Evolutionary conservation across 2,329 filamentous ascomycete species (phyloP).

Genomic region (Trichoderma sp.): DNA sequence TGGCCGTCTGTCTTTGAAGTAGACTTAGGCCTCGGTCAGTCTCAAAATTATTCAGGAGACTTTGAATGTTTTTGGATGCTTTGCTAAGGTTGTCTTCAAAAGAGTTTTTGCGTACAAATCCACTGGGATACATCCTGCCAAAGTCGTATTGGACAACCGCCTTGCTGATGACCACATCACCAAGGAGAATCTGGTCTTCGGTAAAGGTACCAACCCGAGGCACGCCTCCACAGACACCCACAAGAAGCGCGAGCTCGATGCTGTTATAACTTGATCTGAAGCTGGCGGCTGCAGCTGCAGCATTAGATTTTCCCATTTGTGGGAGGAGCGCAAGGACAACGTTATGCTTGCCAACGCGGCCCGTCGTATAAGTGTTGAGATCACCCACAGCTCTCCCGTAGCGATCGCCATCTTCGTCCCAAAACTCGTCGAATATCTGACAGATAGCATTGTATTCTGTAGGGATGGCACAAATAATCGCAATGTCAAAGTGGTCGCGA

Average conservation of each 20-base stretch:
- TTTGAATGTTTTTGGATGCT: slow-evolving; percentile 28
- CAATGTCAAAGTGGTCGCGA: slow-evolving; percentile 16
- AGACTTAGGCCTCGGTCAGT: slow-evolving; percentile 16
- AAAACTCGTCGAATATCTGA: slow-evolving; percentile 21
- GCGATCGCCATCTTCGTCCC: slow-evolving; percentile 17
- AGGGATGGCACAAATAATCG: slow-evolving; percentile 19
- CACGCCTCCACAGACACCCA: slow-evolving; percentile 39
- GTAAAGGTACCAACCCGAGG: slow-evolving; percentile 21
- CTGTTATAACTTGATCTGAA: slow-evolving; percentile 33
- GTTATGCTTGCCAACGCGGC: slow-evolving; percentile 26
- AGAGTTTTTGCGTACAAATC: slow-evolving; percentile 27
- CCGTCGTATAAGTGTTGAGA: slow-evolving; percentile 25
- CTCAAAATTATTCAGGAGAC: slow-evolving; percentile 26
- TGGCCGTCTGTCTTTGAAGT: slow-evolving; percentile 14
- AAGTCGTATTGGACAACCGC: slow-evolving; percentile 32
- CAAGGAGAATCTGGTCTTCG: slow-evolving; percentile 27
- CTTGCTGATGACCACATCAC: slow-evolving; percentile 34
- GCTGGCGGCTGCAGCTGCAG: slow-evolving; percentile 27
- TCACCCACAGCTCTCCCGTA: slow-evolving; percentile 20
- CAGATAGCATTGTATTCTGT: slow-evolving; percentile 19
- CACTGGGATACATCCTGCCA: slow-evolving; percentile 25
- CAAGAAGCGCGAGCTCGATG: slow-evolving; percentile 35
- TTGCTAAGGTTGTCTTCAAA: slow-evolving; percentile 27
- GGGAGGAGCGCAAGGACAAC: slow-evolving; percentile 29
- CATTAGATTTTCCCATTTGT: slow-evolving; percentile 30